A percentile compares a stretch with the other conserved stretches of the same genome.
These are phyloP conservation scores for Chionographis japonica DNA, from an alignment of 106 monocot genomes.

Conservation along the genomic window DNA sequence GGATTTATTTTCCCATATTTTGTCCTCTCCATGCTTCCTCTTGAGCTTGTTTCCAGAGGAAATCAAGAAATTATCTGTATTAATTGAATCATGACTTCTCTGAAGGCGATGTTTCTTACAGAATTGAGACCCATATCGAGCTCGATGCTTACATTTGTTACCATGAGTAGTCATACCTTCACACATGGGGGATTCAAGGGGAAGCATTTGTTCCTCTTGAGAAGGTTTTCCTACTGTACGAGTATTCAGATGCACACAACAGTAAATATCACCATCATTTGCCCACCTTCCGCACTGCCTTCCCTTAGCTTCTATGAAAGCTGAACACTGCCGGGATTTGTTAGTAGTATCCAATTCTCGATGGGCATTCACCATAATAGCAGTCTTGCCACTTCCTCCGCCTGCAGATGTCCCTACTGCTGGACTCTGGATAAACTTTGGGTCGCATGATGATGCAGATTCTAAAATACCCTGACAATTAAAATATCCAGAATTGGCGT, in stretches of 20 bases:
- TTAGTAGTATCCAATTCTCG: constrained; percentile 5
- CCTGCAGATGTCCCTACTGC: not conserved
- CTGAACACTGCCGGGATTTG: constrained; percentile 56
- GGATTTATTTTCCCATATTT: constrained; percentile 13
- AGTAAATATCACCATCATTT: constrained; percentile 85
- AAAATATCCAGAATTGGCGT: constrained; percentile 11
- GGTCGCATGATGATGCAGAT: constrained; percentile 1
- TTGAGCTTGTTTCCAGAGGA: constrained; percentile 13
- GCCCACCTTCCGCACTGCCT: constrained; percentile 95
- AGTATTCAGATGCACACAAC: constrained; percentile 71
- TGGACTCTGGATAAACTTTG: constrained; percentile 6
- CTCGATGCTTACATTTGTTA: constrained; percentile 88
- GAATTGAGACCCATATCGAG: constrained; percentile 65
- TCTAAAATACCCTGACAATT: constrained; percentile 12
- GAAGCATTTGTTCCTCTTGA: constrained; percentile 26
- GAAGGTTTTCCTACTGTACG: constrained; percentile 24
- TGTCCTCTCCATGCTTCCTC: constrained; percentile 26
- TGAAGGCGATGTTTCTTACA: constrained; percentile 82
- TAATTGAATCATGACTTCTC: constrained; percentile 10
- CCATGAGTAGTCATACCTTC: constrained; percentile 79
- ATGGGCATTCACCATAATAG: constrained; percentile 6
- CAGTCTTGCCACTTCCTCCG: constrained; percentile 3
- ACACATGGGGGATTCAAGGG: constrained; percentile 67
- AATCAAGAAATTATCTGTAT: constrained; percentile 4
- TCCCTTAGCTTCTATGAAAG: constrained; percentile 83